Evolutionary conservation across 2,329 filamentous ascomycete genomes (phyloP).

Genomic region (Fusarium secorum): DNA sequence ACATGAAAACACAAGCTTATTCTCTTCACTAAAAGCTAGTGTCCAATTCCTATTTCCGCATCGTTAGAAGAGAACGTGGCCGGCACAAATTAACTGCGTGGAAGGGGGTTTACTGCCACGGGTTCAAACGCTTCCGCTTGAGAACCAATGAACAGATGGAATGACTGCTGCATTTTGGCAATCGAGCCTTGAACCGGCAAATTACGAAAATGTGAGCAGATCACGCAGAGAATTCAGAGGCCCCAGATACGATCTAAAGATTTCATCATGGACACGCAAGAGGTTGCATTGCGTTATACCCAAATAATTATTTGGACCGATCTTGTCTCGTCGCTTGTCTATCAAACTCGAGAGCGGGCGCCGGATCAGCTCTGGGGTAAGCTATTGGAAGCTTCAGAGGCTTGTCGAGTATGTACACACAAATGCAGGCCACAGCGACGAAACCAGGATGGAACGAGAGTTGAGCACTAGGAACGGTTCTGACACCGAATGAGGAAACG

Average conservation of each 20-base stretch:
- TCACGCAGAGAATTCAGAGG: not conserved
- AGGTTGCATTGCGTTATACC: slow-evolving; percentile 5
- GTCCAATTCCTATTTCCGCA: not conserved
- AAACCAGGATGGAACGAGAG: slow-evolving; percentile 34
- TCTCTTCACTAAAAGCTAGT: not conserved
- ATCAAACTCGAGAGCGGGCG: slow-evolving; percentile 22
- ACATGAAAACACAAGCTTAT: not conserved
- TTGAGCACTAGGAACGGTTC: slow-evolving; percentile 35
- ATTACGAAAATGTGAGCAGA: not conserved
- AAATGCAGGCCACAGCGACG: slow-evolving; percentile 26
- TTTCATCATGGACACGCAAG: slow-evolving; percentile 45
- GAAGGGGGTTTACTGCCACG: not conserved
- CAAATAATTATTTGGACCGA: slow-evolving; percentile 34
- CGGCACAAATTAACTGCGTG: not conserved
- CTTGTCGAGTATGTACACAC: slow-evolving; percentile 9
- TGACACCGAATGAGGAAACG: slow-evolving; percentile 38
- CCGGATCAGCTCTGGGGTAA: slow-evolving; percentile 29
- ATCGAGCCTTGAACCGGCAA: not conserved
- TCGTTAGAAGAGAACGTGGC: not conserved
- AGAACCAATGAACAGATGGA: slow-evolving; percentile 11
- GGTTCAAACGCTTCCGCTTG: slow-evolving; percentile 9
- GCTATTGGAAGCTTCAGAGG: slow-evolving; percentile 29
- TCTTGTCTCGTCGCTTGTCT: slow-evolving; percentile 10
- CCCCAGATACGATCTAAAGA: slow-evolving; percentile 40
- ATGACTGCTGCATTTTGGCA: not conserved